phyloP scores from a whole-genome alignment of 768 basidiomycete species.

The Pleurotus eryngii region DNA sequence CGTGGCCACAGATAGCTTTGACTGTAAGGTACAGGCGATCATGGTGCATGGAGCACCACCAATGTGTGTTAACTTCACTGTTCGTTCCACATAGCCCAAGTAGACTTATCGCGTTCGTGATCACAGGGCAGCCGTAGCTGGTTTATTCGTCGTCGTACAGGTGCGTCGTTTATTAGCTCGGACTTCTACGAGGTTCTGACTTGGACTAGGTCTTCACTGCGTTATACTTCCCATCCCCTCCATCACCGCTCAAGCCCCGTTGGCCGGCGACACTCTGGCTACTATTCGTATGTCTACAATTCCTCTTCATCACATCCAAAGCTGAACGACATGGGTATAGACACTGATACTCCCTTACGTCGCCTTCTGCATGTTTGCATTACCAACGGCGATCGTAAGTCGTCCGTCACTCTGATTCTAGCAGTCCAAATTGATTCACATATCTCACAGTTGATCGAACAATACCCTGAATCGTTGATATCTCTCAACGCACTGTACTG shows the following conservation, averaged over 20 bases:
- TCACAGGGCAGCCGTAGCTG: slow-evolving; percentile 38
- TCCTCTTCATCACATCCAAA: background rate
- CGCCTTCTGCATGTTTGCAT: slow-evolving; percentile 37
- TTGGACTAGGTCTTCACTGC: background rate
- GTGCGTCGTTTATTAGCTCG: slow-evolving; percentile 16
- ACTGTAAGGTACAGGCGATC: slow-evolving; percentile 51
- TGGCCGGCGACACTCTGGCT: slow-evolving; percentile 8
- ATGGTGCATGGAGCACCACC: slow-evolving; percentile 51
- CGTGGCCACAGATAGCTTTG: slow-evolving; percentile 18
- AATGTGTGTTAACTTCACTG: slow-evolving; percentile 34
- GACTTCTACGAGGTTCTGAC: background rate
- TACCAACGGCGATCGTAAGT: slow-evolving; percentile 26
- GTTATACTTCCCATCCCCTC: background rate
- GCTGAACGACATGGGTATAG: slow-evolving; percentile 11
- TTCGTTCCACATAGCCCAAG: background rate
- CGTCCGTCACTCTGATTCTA: slow-evolving; percentile 17
- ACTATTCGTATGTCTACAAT: slow-evolving; percentile 11
- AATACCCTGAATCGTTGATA: slow-evolving; percentile 20
- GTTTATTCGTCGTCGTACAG: slow-evolving; percentile 38
- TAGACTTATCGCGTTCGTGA: background rate
- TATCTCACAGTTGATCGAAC: slow-evolving; percentile 12
- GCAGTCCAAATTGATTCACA: background rate
- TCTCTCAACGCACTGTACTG: slow-evolving; percentile 50
- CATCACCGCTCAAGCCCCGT: slow-evolving; percentile 1
- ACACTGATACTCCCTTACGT: slow-evolving; percentile 29